These are phyloP conservation scores for Juncus effusus DNA, from an alignment of 176 grass and related monocot species.

Conservation along the genomic window DNA sequence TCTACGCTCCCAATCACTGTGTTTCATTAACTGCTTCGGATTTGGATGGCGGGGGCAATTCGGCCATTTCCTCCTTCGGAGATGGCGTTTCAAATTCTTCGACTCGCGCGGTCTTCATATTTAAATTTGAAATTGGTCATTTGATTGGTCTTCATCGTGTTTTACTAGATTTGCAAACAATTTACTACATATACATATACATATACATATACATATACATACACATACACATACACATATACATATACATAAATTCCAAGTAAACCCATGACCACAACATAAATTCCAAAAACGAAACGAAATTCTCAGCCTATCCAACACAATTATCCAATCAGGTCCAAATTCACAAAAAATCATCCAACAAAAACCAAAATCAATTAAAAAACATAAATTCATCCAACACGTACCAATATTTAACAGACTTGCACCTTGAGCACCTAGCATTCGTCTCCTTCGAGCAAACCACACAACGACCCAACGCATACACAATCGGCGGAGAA, in stretches of 20 bases:
- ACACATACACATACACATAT: too few species aligned
- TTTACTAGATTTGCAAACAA: slow-evolving; percentile 40
- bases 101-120: slow-evolving; percentile 27
- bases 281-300: slow-evolving; percentile 25
- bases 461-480: slow-evolving; percentile 49
- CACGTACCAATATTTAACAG: slow-evolving; percentile 69
- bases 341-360: slow-evolving; percentile 9
- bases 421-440: slow-evolving; percentile 77
- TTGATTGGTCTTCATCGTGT: neutral
- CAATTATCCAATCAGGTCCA: neutral
- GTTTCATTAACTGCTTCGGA: slow-evolving; percentile 3
- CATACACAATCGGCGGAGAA: too few species aligned
- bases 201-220: too few species aligned
- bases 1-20: neutral
- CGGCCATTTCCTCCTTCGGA: too few species aligned
- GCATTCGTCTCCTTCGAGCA: slow-evolving; percentile 49
- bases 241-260: too few species aligned
- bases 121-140: slow-evolving; percentile 18
- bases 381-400: slow-evolving; percentile 17
- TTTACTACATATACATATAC: too few species aligned
- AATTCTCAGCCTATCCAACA: neutral
- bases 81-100: slow-evolving; percentile 31
- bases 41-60: neutral
- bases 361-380: slow-evolving; percentile 32
- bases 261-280: slow-evolving; percentile 18